phyloP scores from a whole-genome alignment of 108 stramenopile genomes.

The Conticribra weissflogii region DNA sequence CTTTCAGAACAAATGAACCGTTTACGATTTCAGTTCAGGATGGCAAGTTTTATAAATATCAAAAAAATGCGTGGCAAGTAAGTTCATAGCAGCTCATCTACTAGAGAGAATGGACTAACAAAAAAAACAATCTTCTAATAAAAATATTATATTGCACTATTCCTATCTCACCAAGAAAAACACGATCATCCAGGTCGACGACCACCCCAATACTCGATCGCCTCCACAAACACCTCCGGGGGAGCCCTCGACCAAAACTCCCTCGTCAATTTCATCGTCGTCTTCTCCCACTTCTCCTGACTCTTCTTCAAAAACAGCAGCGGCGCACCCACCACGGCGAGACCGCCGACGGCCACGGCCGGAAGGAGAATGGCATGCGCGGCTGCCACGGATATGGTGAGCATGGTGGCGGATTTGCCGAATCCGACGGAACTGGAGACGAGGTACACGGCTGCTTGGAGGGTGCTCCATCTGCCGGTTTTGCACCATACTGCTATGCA shows the following conservation, averaged over 20 bases:
- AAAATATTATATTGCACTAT: too few species aligned
- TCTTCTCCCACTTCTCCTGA: slow-evolving; percentile 48
- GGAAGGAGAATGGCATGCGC: slow-evolving; percentile 49
- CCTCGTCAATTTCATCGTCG: slow-evolving; percentile 43
- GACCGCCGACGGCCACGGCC: slow-evolving; percentile 42
- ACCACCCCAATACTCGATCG: slow-evolving; percentile 51
- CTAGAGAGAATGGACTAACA: too few species aligned
- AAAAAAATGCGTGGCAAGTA: too few species aligned
- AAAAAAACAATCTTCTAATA: too few species aligned
- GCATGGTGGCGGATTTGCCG: slow-evolving; percentile 52
- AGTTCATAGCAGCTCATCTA: too few species aligned
- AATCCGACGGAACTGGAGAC: slow-evolving; percentile 42
- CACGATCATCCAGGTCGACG: slow-evolving; percentile 8
- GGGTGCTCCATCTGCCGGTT: slow-evolving; percentile 55
- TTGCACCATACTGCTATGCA: slow-evolving; percentile 60
- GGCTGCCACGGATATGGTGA: slow-evolving; percentile 47
- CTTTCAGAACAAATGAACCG: too few species aligned
- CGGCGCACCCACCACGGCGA: slow-evolving; percentile 47
- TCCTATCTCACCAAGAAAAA: too few species aligned
- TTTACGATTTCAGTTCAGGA: too few species aligned
- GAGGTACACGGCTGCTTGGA: slow-evolving; percentile 54
- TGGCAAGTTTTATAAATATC: too few species aligned
- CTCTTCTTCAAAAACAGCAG: slow-evolving; percentile 41
- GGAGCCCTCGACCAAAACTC: slow-evolving; percentile 51
- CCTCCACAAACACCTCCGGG: slow-evolving; percentile 48